A percentile compares a stretch with the other conserved stretches of the same genome.
phyloP scores from a whole-genome alignment of 768 basidiomycete species.

The Podaxis pistillaris region DNA sequence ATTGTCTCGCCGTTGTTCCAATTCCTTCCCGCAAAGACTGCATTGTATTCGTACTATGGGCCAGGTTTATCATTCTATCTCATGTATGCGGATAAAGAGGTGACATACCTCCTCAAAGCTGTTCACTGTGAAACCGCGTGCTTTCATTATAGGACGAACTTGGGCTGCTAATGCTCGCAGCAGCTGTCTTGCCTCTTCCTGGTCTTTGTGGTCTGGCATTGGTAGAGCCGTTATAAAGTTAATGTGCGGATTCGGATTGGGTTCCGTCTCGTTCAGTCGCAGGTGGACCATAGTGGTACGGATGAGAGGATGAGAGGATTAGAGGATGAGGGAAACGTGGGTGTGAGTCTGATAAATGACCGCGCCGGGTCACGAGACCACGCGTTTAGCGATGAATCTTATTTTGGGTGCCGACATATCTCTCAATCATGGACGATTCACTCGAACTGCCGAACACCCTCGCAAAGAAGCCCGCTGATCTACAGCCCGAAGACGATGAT shows the following conservation, averaged over 20 bases:
- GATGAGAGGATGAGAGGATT: neutral
- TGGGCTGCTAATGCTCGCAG: constrained; percentile 81
- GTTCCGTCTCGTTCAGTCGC: constrained; percentile 64
- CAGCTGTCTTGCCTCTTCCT: constrained; percentile 68
- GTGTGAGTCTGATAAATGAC: neutral
- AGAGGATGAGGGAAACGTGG: neutral
- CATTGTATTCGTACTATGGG: constrained; percentile 71
- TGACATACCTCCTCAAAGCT: constrained; percentile 76
- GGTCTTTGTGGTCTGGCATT: constrained; percentile 33
- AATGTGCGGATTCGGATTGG: constrained; percentile 73
- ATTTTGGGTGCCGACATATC: neutral
- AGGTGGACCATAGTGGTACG: constrained; percentile 63
- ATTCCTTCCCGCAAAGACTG: constrained; percentile 78
- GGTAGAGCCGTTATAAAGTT: constrained; percentile 73
- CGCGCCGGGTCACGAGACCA: constrained; percentile 4
- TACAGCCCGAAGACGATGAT: constrained; percentile 38
- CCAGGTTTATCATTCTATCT: neutral
- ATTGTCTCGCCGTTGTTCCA: constrained; percentile 84
- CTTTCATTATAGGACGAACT: constrained; percentile 81
- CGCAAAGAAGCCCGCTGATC: constrained; percentile 26
- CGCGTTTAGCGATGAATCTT: neutral
- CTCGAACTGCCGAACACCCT: constrained; percentile 44
- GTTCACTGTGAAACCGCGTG: constrained; percentile 72
- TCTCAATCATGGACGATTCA: constrained; percentile 55
- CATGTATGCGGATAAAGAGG: neutral